A percentile compares a stretch with the other conserved stretches of the same genome.
phyloP scores from a whole-genome alignment of 257 asterid species.

The Solanum virginianum region DNA sequence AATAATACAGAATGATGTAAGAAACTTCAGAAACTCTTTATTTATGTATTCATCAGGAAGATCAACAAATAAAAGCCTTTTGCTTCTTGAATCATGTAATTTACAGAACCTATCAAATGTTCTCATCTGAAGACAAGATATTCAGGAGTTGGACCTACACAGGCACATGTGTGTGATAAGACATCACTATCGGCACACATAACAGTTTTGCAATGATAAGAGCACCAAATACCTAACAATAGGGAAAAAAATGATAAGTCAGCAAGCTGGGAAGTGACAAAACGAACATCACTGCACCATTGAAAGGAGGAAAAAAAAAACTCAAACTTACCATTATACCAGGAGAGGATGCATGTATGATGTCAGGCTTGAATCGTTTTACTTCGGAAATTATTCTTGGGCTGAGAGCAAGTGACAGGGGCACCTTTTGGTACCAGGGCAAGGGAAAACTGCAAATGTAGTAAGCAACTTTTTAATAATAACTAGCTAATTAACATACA shows the following conservation, averaged over 20 bases:
- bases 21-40: background rate
- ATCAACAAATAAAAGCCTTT: background rate
- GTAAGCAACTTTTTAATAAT: slow-evolving; percentile 1
- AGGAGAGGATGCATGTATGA: slow-evolving; percentile 96
- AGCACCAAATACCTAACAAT: slow-evolving; percentile 79
- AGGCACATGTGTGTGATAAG: slow-evolving; percentile 97
- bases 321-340: slow-evolving; percentile 70
- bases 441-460: slow-evolving; percentile 69
- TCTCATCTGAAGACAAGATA: background rate
- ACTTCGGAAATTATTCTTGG: slow-evolving; percentile 97
- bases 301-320: background rate
- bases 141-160: slow-evolving; percentile 37
- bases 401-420: slow-evolving; percentile 94
- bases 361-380: slow-evolving; percentile 85
- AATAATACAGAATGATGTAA: background rate
- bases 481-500: background rate
- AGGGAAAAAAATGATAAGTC: background rate
- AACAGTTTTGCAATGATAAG: slow-evolving; percentile 72
- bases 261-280: background rate
- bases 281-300: background rate
- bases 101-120: background rate
- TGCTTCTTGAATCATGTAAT: background rate
- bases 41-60: background rate
- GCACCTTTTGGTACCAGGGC: slow-evolving; percentile 87
- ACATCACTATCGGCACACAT: slow-evolving; percentile 82